Conservation (phyloP, 2,329 filamentous ascomycete genomes). For the Xylaria sp. region DNA sequence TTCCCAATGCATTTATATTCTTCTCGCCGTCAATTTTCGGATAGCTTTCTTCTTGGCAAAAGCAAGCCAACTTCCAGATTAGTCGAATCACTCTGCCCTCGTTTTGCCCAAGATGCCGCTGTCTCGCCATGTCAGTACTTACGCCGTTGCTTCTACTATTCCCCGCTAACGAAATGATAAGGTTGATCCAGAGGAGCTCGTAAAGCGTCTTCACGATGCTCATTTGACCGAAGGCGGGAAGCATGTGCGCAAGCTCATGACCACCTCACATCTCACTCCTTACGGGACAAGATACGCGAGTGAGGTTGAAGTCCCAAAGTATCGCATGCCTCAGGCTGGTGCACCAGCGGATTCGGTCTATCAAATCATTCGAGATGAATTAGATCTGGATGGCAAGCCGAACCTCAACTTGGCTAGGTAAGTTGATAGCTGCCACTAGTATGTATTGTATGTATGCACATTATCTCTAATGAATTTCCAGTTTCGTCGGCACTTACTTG, state of each 20-base stretch:
- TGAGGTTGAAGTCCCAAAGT: conserved; percentile 67
- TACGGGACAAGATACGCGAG: conserved; percentile 69
- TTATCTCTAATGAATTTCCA: conserved; percentile 43
- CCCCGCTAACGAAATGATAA: conserved; percentile 49
- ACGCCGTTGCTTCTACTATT: neutral
- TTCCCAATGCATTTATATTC: conserved; percentile 11
- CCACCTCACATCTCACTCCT: conserved; percentile 64
- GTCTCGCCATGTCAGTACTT: conserved; percentile 31
- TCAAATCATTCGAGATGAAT: conserved; percentile 71
- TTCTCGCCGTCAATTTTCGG: no score
- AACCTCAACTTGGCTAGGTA: conserved; percentile 73
- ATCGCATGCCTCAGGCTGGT: conserved; percentile 66
- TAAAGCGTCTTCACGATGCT: conserved; percentile 61
- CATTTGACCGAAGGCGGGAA: conserved; percentile 53
- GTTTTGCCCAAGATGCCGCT: conserved; percentile 27
- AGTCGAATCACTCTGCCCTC: neutral
- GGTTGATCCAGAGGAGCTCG: conserved; percentile 67
- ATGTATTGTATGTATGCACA: conserved; percentile 22
- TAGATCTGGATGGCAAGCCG: conserved; percentile 73
- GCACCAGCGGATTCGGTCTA: conserved; percentile 72
- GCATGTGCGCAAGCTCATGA: conserved; percentile 53
- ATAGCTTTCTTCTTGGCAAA: neutral
- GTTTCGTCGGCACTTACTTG: conserved; percentile 79
- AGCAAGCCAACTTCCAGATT: neutral
- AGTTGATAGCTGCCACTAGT: neutral